These are phyloP conservation scores for Auriscalpium orientale DNA, from an alignment of 768 basidiomycete genomes.

Conservation along the genomic window DNA sequence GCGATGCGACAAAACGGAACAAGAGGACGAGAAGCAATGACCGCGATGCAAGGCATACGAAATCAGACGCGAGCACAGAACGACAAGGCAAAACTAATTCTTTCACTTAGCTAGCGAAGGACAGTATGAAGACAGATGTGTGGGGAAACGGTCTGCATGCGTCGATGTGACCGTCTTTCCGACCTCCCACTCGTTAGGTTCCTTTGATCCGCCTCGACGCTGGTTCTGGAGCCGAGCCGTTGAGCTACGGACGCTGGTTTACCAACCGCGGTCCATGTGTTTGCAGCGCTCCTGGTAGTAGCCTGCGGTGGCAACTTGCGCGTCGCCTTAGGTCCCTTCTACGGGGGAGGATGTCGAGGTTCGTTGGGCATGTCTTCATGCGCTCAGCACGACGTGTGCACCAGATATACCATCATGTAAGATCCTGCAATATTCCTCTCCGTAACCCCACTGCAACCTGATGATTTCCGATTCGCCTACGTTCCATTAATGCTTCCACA, in stretches of 20 bases:
- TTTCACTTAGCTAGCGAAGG: not conserved
- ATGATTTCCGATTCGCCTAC: no score
- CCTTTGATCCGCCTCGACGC: conserved; percentile 51
- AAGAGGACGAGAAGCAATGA: not conserved
- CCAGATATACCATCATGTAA: no score
- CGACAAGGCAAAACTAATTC: not conserved
- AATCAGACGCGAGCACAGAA: not conserved
- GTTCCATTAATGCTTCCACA: no score
- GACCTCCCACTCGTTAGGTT: conserved; percentile 25
- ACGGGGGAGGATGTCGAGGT: conserved; percentile 58
- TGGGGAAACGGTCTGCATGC: conserved; percentile 20
- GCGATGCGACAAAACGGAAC: not conserved
- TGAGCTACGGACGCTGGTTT: conserved; percentile 67
- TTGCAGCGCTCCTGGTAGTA: conserved; percentile 59
- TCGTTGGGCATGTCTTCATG: conserved; percentile 33
- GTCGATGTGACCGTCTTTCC: conserved; percentile 41
- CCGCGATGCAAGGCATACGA: not conserved
- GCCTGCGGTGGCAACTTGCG: conserved; percentile 39
- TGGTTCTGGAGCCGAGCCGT: conserved; percentile 58
- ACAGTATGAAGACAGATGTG: not conserved
- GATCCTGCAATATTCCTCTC: no score
- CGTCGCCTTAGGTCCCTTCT: conserved; percentile 46
- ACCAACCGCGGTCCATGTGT: conserved; percentile 57
- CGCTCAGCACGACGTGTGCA: no score
- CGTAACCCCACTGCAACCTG: no score